Conservation (phyloP, 768 basidiomycete species). For the Chalciporus pseudorubinellus region DNA sequence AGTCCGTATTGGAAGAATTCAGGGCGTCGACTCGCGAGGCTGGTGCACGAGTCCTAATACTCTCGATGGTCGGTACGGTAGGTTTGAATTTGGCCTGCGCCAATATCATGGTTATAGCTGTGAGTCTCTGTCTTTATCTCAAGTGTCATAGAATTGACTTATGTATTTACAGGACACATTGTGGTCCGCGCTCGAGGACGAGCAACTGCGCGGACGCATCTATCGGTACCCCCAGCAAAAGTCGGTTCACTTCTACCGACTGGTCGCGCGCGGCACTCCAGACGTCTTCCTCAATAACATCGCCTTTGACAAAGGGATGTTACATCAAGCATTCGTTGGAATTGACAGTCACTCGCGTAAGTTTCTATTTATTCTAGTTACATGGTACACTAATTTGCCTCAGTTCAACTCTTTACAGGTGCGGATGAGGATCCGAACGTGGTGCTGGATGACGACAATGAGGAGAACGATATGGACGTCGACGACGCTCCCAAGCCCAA, state of each 20-base stretch:
- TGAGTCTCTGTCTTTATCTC: neutral
- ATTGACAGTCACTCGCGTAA: neutral
- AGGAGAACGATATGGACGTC: too few relatives aligned
- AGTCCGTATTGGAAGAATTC: neutral
- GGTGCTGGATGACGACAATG: too few relatives aligned
- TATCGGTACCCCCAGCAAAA: slow-evolving; percentile 16
- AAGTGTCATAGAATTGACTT: too few relatives aligned
- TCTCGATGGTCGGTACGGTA: slow-evolving; percentile 11
- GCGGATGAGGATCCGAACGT: too few relatives aligned
- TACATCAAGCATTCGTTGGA: neutral
- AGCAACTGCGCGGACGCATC: slow-evolving; percentile 17
- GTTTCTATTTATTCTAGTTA: neutral
- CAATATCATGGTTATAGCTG: slow-evolving; percentile 5
- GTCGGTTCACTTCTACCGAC: slow-evolving; percentile 18
- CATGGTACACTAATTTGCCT: too few relatives aligned
- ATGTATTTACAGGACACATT: neutral
- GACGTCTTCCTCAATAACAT: slow-evolving; percentile 26
- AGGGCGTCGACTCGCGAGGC: neutral
- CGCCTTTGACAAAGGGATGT: slow-evolving; percentile 14
- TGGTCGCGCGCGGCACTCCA: slow-evolving; percentile 6
- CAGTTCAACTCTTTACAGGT: too few relatives aligned
- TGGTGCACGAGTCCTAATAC: slow-evolving; percentile 6
- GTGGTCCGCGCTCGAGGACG: slow-evolving; percentile 13
- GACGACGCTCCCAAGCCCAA: too few relatives aligned
- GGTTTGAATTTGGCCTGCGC: slow-evolving; percentile 14